phyloP scores from a whole-genome alignment of 2,329 filamentous ascomycete species.

The Teratosphaeriaceae sp. region DNA sequence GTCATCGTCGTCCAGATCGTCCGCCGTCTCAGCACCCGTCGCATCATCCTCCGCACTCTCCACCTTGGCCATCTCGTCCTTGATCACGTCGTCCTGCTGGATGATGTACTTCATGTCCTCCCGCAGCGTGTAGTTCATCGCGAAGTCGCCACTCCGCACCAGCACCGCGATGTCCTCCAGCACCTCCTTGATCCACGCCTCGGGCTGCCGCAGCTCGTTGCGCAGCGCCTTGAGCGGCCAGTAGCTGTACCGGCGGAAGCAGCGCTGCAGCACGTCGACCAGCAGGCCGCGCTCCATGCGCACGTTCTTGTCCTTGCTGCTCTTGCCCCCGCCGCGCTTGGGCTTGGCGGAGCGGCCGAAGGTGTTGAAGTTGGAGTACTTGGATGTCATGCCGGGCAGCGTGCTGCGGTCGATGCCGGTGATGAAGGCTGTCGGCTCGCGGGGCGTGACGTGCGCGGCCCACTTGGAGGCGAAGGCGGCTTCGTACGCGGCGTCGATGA shows the following conservation, averaged over 20 bases:
- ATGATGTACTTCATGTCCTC: conserved; percentile 40
- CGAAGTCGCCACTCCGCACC: conserved; percentile 76
- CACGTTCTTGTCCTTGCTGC: conserved; percentile 68
- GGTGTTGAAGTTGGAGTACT: conserved; percentile 23
- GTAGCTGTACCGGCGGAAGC: conserved; percentile 80
- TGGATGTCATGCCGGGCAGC: conserved; percentile 27
- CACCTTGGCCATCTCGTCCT: conserved; percentile 40
- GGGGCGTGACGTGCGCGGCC: conserved; percentile 32
- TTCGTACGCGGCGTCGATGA: conserved; percentile 64
- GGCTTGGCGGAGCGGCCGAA: conserved; percentile 28
- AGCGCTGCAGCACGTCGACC: conserved; percentile 73
- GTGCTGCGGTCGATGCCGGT: conserved; percentile 28
- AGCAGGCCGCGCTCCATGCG: conserved; percentile 79
- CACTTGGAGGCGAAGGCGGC: conserved; percentile 35
- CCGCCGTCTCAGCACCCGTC: conserved; percentile 29
- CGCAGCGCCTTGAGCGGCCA: conserved; percentile 92
- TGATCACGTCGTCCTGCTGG: conserved; percentile 31
- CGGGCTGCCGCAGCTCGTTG: conserved; percentile 71
- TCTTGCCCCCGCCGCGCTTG: conserved; percentile 39
- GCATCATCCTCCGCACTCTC: conserved; percentile 39
- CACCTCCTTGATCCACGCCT: conserved; percentile 82
- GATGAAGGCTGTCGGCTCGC: conserved; percentile 45
- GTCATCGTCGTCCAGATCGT: conserved; percentile 47
- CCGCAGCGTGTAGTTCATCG: conserved; percentile 78
- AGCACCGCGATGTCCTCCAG: conserved; percentile 77